A percentile compares a stretch with the other conserved stretches of the same genome.
Conservation (phyloP, 2,329 filamentous ascomycete genomes). For the Hypoxylon sp. region DNA sequence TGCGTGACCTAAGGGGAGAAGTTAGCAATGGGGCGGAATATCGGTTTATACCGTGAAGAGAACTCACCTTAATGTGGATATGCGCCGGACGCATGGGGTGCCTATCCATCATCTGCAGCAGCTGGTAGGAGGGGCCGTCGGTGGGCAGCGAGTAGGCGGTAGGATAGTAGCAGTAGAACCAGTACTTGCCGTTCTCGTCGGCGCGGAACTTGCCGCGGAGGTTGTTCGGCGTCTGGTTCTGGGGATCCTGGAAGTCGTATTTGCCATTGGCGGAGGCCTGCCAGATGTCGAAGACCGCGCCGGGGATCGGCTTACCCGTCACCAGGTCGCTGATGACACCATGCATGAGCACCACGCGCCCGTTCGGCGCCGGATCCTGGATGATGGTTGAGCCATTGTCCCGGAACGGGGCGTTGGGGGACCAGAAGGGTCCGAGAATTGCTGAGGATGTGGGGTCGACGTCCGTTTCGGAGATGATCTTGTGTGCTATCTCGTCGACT, state of each 20-base stretch:
- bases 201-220: slow-evolving; percentile 82
- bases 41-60: background rate
- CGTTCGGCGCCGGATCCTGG: slow-evolving; percentile 71
- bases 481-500: slow-evolving; percentile 77
- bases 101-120: slow-evolving; percentile 63
- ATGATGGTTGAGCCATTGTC: slow-evolving; percentile 77
- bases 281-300: slow-evolving; percentile 84
- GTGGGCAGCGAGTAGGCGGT: slow-evolving; percentile 80
- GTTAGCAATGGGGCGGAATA: slow-evolving; percentile 5
- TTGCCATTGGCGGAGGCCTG: slow-evolving; percentile 82
- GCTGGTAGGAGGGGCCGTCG: slow-evolving; percentile 66
- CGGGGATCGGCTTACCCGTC: slow-evolving; percentile 70
- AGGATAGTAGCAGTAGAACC: slow-evolving; percentile 82
- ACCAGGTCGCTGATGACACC: slow-evolving; percentile 68
- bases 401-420: slow-evolving; percentile 80
- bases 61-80: slow-evolving; percentile 66
- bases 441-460: slow-evolving; percentile 79
- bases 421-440: slow-evolving; percentile 86
- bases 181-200: slow-evolving; percentile 78
- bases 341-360: slow-evolving; percentile 76
- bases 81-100: slow-evolving; percentile 66
- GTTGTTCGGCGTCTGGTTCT: slow-evolving; percentile 80
- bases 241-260: slow-evolving; percentile 82
- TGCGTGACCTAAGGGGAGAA: slow-evolving; percentile 62
- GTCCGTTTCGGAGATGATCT: slow-evolving; percentile 72